phyloP scores from a whole-genome alignment of 2,329 filamentous ascomycete species.

The Aspergillus floridensis region DNA sequence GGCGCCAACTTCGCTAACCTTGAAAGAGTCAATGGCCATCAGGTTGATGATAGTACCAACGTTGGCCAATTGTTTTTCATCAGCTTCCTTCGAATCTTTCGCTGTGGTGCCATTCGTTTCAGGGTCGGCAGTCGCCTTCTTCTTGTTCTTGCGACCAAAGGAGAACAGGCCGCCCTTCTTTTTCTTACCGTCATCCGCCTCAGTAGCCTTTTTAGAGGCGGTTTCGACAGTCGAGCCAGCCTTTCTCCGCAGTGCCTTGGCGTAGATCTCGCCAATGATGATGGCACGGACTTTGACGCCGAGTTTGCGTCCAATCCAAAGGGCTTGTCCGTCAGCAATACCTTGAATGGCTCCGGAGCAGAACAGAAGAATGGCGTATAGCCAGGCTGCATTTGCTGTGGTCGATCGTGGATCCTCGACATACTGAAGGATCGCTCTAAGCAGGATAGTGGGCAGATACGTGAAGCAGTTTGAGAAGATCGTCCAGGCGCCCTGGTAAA shows the following conservation, averaged over 20 bases:
- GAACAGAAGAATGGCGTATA: constrained; percentile 89
- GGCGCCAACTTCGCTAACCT: constrained; percentile 89
- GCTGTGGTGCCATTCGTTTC: constrained; percentile 18
- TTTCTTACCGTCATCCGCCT: constrained; percentile 36
- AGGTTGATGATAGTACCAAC: constrained; percentile 98
- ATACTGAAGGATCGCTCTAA: constrained; percentile 89
- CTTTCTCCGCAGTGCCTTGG: constrained; percentile 88
- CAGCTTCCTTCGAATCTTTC: constrained; percentile 27
- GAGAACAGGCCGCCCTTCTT: constrained; percentile 45
- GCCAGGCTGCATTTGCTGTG: constrained; percentile 86
- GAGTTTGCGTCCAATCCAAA: constrained; percentile 92
- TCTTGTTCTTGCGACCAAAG: constrained; percentile 60
- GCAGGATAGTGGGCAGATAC: constrained; percentile 84
- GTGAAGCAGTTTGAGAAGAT: constrained; percentile 76
- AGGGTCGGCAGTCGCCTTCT: constrained; percentile 26
- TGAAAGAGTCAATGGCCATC: constrained; percentile 99
- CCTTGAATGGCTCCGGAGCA: constrained; percentile 78
- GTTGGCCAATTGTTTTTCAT: constrained; percentile 74
- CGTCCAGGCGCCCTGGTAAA: constrained; percentile 78
- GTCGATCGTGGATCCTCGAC: constrained; percentile 77
- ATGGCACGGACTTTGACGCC: constrained; percentile 91
- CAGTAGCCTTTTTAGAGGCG: constrained; percentile 60
- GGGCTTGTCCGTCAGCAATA: constrained; percentile 75
- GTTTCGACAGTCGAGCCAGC: constrained; percentile 76
- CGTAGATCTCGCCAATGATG: constrained; percentile 95